Evolutionary conservation across 768 basidiomycete species (phyloP).

Genomic region (Lactarius psammicola): DNA sequence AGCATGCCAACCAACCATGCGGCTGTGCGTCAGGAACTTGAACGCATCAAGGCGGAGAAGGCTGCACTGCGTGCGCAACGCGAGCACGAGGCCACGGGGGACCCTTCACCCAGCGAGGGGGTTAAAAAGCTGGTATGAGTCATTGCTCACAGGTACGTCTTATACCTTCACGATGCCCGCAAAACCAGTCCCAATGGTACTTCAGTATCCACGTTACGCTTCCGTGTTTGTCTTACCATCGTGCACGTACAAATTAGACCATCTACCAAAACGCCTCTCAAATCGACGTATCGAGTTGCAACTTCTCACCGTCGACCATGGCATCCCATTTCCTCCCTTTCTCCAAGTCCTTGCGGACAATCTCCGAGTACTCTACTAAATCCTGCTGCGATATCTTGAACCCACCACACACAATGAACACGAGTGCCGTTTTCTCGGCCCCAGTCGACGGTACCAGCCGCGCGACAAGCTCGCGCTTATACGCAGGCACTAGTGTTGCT

Average conservation of each 20-base stretch:
- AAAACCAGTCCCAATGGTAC: neutral
- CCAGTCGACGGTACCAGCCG: conserved; percentile 43
- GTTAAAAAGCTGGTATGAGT: conserved; percentile 27
- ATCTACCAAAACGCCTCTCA: neutral
- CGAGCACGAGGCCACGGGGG: conserved; percentile 39
- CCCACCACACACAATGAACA: conserved; percentile 71
- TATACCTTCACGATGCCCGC: too few relatives aligned
- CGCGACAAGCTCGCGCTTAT: conserved; percentile 55
- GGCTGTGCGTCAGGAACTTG: conserved; percentile 65
- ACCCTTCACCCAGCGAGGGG: conserved; percentile 34
- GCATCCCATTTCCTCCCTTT: conserved; percentile 3
- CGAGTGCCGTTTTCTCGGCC: conserved; percentile 40
- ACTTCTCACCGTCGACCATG: conserved; percentile 1
- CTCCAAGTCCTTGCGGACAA: conserved; percentile 38
- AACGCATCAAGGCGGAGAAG: conserved; percentile 66
- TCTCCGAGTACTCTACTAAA: conserved; percentile 45
- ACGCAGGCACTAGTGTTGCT: conserved; percentile 65
- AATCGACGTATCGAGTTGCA: conserved; percentile 7
- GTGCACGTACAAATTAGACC: neutral
- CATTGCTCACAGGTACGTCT: conserved; percentile 8
- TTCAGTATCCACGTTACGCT: neutral
- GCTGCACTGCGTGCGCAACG: conserved; percentile 45
- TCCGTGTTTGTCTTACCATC: neutral
- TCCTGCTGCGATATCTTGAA: conserved; percentile 63
- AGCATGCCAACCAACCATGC: conserved; percentile 64